Evolutionary conservation across 768 basidiomycete genomes (phyloP).

Genomic region (Collybiopsis luxurians): DNA sequence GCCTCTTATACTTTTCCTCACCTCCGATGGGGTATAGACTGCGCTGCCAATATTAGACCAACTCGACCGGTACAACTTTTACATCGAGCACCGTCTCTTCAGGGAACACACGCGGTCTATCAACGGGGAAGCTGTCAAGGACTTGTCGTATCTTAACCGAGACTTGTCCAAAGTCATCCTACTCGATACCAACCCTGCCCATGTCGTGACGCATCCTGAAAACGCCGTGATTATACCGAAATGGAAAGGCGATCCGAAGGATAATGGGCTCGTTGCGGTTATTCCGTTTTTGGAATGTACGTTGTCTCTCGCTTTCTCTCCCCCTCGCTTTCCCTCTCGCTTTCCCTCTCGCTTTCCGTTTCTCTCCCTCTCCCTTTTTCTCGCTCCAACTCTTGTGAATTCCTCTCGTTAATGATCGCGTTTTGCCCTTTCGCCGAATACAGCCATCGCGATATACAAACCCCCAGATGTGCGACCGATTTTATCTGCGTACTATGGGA

Average conservation of each 20-base stretch:
- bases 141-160: constrained; percentile 92
- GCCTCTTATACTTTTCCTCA: constrained; percentile 2
- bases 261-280: constrained; percentile 78
- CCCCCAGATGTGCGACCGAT: constrained; percentile 87
- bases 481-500: constrained; percentile 78
- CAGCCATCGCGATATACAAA: constrained; percentile 92
- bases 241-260: constrained; percentile 79
- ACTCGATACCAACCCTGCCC: constrained; percentile 83
- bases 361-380: not conserved
- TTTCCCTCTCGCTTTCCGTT: no score
- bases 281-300: constrained; percentile 95
- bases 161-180: constrained; percentile 87
- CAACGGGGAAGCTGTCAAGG: constrained; percentile 88
- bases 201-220: constrained; percentile 77
- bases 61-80: constrained; percentile 91
- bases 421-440: no score
- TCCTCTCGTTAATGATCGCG: not conserved
- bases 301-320: constrained; percentile 38
- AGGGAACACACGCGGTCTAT: constrained; percentile 85
- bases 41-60: constrained; percentile 87
- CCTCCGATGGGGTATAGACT: constrained; percentile 52
- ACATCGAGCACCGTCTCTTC: constrained; percentile 87
- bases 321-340: no score
- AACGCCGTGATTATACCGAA: constrained; percentile 82
- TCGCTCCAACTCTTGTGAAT: no score